Evolutionary conservation across 345 rosid species (phyloP).

Genomic region (Hypericum perforatum): DNA sequence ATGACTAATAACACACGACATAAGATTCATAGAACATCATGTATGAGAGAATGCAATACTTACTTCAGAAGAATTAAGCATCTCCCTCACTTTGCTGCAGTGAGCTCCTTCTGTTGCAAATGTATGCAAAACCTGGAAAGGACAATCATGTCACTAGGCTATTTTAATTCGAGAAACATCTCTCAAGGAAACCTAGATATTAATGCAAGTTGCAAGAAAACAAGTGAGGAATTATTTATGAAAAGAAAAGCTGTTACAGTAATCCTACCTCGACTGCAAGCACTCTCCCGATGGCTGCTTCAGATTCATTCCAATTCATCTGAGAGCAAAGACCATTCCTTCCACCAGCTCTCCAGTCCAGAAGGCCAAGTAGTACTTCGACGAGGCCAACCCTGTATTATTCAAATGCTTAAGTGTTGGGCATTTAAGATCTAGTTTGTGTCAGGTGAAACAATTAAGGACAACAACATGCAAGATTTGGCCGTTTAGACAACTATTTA

Average conservation of each 20-base stretch:
- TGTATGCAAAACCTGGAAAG: conserved; percentile 76
- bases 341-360: conserved; percentile 96
- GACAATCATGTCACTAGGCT: neutral
- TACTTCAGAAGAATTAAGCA: conserved; percentile 82
- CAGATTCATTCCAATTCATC: conserved; percentile 98
- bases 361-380: conserved; percentile 92
- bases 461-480: too few relatives aligned
- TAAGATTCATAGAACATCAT: neutral
- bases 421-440: too few relatives aligned
- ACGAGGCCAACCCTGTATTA: conserved; percentile 80
- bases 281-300: conserved; percentile 95
- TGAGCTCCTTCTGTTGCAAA: conserved; percentile 98
- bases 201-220: too few relatives aligned
- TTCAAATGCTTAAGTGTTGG: neutral
- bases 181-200: too few relatives aligned
- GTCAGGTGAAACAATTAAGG: too few relatives aligned
- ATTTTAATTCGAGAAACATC: neutral
- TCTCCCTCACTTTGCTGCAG: conserved; percentile 72
- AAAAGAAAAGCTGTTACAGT: neutral
- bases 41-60: conserved; percentile 20
- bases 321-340: conserved; percentile 77
- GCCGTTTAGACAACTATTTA: too few relatives aligned
- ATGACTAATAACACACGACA: neutral
- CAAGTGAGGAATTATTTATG: neutral
- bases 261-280: conserved; percentile 83